These are phyloP conservation scores for Aspergillus sp. DNA, from an alignment of 2,329 filamentous ascomycete genomes.

Conservation along the genomic window DNA sequence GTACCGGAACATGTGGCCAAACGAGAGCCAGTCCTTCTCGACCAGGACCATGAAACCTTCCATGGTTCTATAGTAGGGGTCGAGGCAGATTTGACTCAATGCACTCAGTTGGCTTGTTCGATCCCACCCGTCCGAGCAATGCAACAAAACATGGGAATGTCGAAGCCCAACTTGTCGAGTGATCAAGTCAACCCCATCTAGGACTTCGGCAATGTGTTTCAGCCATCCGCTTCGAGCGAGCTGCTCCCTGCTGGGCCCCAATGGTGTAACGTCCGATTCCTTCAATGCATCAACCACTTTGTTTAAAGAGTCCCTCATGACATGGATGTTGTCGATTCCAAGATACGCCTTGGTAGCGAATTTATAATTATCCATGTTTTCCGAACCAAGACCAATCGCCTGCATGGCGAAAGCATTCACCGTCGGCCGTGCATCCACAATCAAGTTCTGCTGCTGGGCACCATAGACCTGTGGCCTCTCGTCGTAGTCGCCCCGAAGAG, in stretches of 20 bases:
- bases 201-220: constrained; percentile 72
- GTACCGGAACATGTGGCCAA: constrained; percentile 94
- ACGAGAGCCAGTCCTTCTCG: constrained; percentile 96
- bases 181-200: constrained; percentile 78
- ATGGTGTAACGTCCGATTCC: constrained; percentile 75
- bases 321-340: constrained; percentile 96
- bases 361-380: constrained; percentile 96
- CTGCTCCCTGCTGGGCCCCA: constrained; percentile 72
- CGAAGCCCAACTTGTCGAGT: constrained; percentile 80
- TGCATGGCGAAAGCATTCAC: constrained; percentile 95
- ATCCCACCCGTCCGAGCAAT: constrained; percentile 98
- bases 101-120: constrained; percentile 91
- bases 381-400: constrained; percentile 81
- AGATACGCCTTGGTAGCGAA: constrained; percentile 86
- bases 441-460: constrained; percentile 85
- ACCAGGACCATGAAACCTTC: constrained; percentile 90
- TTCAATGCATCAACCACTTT: constrained; percentile 85
- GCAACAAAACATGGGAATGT: constrained; percentile 90
- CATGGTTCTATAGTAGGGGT: constrained; percentile 89
- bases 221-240: constrained; percentile 82
- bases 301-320: constrained; percentile 85
- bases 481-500: constrained; percentile 48
- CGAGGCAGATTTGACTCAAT: constrained; percentile 82
- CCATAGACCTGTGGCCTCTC: constrained; percentile 67
- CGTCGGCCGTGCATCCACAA: constrained; percentile 88